Evolutionary conservation across 2,329 filamentous ascomycete species (phyloP), one percentile per base, ranked within the genome.

Genomic region (Ophiostoma novo-ulmi): DNA sequence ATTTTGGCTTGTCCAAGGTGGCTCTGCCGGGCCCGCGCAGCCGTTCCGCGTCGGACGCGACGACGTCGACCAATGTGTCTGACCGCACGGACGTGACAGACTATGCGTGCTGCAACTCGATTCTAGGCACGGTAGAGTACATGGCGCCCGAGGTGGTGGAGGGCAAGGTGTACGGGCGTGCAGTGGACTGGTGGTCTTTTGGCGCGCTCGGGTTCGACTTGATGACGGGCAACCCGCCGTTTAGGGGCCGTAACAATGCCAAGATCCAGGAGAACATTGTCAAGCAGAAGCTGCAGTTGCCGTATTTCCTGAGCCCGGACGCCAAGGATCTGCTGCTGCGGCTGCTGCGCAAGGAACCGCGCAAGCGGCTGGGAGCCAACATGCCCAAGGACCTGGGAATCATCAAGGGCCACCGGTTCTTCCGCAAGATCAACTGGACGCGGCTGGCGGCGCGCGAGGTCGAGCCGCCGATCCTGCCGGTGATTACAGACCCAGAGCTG

Each of bases 161-260:
- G 73, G 94, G 93, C 73, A 89, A 91, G 74, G 89, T 92, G 74
- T 99, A 99, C 79, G 94, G 94, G 77, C 94, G 94, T 79, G 90
- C 93, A 1, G 96, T 97, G 22, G 95, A 99, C 81, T 99, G 94
- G 94, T 99, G 95, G 95, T 97, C 94, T 5, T 89, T 99, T 66
- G 95, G 96, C 48, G 94, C 94, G 2, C 86, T 99, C 65, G 93
- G 92, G 44, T 97, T 90, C 79, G 95, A 99, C 78, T 84, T 99
- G 48, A 89, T 99, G 79, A 98, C 94, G 11, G 95, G 96, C 69
- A 89, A 89, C 70, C 93, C 94, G 10, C 95, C 96, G 0, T 99
- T 98, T 82, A 88, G 88, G 36, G 95, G 92, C 63, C 89, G 90
- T 79, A 98, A 97, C 81, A 89, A 97, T 78, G 89, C 92, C 77